phyloP scores from a whole-genome alignment of 2,329 filamentous ascomycete genomes.

The Fusarium verrucosum region DNA sequence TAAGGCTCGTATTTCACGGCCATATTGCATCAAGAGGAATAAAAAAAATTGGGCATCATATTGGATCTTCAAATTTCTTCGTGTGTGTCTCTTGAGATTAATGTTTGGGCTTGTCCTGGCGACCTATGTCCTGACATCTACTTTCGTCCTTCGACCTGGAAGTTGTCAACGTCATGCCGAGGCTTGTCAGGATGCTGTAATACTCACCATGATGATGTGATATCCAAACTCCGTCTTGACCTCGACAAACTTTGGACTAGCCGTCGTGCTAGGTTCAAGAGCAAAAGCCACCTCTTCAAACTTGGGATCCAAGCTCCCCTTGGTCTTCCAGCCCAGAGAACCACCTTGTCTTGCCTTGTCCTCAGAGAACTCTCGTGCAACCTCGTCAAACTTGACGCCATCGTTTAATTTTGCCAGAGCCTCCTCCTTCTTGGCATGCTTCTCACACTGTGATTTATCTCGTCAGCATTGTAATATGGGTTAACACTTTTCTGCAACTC shows the following conservation, averaged over 20 bases:
- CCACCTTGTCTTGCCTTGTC: constrained; percentile 80
- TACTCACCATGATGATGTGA: constrained; percentile 78
- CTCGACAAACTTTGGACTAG: constrained; percentile 72
- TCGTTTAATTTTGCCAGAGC: constrained; percentile 73
- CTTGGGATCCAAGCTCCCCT: constrained; percentile 71
- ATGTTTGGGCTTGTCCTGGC: not conserved
- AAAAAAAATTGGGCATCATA: constrained; percentile 51
- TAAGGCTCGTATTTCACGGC: constrained; percentile 48
- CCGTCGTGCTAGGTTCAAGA: constrained; percentile 71
- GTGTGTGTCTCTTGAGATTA: not conserved
- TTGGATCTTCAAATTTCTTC: constrained; percentile 30
- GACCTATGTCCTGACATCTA: constrained; percentile 31
- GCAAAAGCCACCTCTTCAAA: constrained; percentile 79
- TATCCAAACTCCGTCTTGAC: constrained; percentile 80
- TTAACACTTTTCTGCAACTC: constrained; percentile 5
- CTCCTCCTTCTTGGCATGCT: constrained; percentile 81
- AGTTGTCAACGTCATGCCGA: constrained; percentile 1
- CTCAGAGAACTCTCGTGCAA: constrained; percentile 76
- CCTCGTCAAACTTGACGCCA: constrained; percentile 77
- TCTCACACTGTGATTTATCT: constrained; percentile 67
- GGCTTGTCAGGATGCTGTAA: not conserved
- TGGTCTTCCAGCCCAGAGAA: constrained; percentile 76
- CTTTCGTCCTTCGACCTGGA: constrained; percentile 55
- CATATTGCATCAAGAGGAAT: constrained; percentile 52
- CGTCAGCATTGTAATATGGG: constrained; percentile 13